Base-by-base conservation (phyloP, 2,329 filamentous ascomycete species). In the Neopestalotiopsis clavispora region DNA sequence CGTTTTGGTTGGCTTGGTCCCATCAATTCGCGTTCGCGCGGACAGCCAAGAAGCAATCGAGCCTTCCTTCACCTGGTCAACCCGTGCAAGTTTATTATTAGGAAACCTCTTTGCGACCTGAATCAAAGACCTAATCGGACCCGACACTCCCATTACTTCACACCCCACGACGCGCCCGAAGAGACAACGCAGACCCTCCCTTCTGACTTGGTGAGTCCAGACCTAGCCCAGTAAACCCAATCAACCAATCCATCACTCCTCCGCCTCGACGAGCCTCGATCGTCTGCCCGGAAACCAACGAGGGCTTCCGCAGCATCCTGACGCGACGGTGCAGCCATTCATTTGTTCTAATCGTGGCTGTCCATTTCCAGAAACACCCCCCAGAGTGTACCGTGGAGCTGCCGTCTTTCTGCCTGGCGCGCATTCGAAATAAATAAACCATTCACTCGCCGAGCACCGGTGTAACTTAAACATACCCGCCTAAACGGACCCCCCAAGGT, bases 181-280 rank as follows among this genome's bases (percentile, higher is more conserved):
- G 40, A 59, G 66, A 71, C 69, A 68, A 69, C 67, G 45, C 70
- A 71, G 65, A 69, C 69, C 69, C 65, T 69, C 67, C 68, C 67
- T 68, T 56, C 56, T 40, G 56, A 20, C 30, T 30, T 40, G 64
- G 45, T 38, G 52, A 42, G 64, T 28, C 66, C 65, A 66, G 60
- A 62, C 60, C 68, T 56, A 69, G 67, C 67, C 40, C 59, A 70
- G 69, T 70, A 71, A 72, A 66, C 65, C 67, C 65, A 71, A 64
- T 66, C 49, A 38, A 34, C 20, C 38, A 66, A 56, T 65, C 65
- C 69, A 56, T 66, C 58, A 40, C 23, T 52, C 38, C 40, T 56
- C 58, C 32, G 56, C 34, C 65, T 42, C 34, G 65, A 67, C 52
- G 40, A 40, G 57, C 58, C 66, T 60, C 57, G 28, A 61, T 17